A percentile compares a stretch with the other conserved stretches of the same genome.
These are phyloP conservation scores for Arachis stenosperma DNA, from an alignment of 306 rosid genomes.

Conservation along the genomic window DNA sequence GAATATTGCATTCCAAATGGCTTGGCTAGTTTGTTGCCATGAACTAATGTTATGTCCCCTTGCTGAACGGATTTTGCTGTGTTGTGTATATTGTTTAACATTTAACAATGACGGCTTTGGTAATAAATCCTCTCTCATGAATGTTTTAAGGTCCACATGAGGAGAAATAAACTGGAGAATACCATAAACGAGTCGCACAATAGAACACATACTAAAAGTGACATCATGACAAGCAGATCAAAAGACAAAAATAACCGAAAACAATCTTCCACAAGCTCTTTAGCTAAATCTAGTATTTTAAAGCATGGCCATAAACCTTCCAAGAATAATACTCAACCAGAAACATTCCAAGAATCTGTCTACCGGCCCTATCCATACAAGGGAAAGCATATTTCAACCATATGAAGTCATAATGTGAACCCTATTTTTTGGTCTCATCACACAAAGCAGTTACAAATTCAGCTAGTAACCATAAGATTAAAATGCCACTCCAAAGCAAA, in stretches of 20 bases:
- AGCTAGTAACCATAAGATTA: constrained; percentile 42
- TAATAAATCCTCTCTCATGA: not conserved
- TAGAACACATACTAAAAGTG: not conserved
- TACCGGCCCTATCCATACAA: constrained; percentile 19
- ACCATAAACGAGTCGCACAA: not conserved
- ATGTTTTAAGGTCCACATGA: not conserved
- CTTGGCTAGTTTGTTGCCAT: not conserved
- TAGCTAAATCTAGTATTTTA: not conserved
- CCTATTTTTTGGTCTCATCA: constrained; percentile 39
- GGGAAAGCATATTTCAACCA: constrained; percentile 24
- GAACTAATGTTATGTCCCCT: no score
- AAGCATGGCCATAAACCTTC: constrained; percentile 6
- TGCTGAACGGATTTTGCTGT: not conserved
- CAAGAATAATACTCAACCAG: constrained; percentile 7
- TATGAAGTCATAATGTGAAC: constrained; percentile 34
- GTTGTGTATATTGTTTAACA: not conserved
- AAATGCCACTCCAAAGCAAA: constrained; percentile 49
- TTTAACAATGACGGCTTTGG: not conserved
- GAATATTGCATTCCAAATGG: not conserved
- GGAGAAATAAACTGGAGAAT: not conserved
- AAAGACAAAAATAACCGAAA: not conserved
- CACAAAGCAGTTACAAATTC: constrained; percentile 46
- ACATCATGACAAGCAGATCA: not conserved
- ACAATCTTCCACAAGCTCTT: no score
- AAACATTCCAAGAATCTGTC: constrained; percentile 15